phyloP scores from a whole-genome alignment of 345 rosid genomes.

The Cochlearia excelsa region DNA sequence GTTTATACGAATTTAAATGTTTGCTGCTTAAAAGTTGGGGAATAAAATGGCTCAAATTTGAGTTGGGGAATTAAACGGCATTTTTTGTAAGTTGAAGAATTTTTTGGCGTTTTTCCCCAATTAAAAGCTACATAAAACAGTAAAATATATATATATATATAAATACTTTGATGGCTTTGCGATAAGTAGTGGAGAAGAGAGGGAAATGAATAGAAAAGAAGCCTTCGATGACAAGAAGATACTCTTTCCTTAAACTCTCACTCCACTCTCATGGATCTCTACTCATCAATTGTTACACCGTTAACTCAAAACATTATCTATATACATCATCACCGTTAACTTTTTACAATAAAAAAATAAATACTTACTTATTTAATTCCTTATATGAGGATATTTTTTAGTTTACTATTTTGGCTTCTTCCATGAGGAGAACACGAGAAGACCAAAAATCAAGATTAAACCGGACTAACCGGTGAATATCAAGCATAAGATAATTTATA shows the following conservation, averaged over 20 bases:
- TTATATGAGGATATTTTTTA: constrained; percentile 18
- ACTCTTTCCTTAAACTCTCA: constrained; percentile 82
- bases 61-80: no score
- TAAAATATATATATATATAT: neutral
- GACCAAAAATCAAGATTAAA: constrained; percentile 83
- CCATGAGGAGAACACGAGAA: constrained; percentile 89
- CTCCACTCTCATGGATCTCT: constrained; percentile 96
- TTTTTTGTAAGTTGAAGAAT: no score
- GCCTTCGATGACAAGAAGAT: constrained; percentile 90
- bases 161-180: constrained; percentile 72
- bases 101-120: no score
- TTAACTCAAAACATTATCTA: constrained; percentile 86
- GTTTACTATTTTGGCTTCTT: constrained; percentile 90
- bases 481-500: constrained; percentile 69
- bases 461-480: constrained; percentile 90
- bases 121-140: no score
- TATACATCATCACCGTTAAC: constrained; percentile 16
- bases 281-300: constrained; percentile 93
- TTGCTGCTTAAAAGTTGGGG: no score
- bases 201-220: constrained; percentile 84
- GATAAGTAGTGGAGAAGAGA: constrained; percentile 78
- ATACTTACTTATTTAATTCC: neutral
- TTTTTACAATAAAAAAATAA: no score
- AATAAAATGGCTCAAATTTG: no score
- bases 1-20: no score